phyloP scores from a whole-genome alignment of 176 grass and related monocot species.

The Aegilops longissima region DNA sequence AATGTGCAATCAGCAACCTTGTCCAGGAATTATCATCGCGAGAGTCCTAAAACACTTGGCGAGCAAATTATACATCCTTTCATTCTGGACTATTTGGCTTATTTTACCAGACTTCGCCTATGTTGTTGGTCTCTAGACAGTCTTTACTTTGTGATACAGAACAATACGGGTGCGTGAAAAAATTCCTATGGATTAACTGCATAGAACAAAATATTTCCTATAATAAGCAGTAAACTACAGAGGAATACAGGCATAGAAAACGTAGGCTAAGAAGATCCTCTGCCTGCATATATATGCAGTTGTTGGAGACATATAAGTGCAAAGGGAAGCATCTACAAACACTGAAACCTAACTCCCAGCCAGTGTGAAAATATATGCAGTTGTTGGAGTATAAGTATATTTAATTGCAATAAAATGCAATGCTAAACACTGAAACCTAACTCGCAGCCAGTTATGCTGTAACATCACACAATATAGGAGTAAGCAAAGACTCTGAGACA shows the following conservation, averaged over 20 bases:
- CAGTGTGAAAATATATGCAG: background rate
- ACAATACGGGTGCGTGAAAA: background rate
- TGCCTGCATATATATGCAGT: background rate
- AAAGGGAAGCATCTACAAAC: background rate
- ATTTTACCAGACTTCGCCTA: background rate
- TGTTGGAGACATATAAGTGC: background rate
- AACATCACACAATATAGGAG: background rate
- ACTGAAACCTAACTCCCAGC: background rate
- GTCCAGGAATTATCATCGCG: background rate
- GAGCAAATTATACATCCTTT: background rate
- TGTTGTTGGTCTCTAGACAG: background rate
- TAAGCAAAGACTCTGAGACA: background rate
- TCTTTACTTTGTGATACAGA: background rate
- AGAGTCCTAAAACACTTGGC: background rate
- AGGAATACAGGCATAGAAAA: background rate
- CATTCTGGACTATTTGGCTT: background rate
- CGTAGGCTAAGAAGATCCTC: background rate
- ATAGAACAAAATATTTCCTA: conserved; percentile 1
- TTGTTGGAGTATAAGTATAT: background rate
- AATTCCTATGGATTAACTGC: background rate
- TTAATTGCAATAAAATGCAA: background rate
- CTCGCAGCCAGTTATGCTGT: background rate
- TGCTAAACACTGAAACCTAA: background rate
- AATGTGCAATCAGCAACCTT: background rate
- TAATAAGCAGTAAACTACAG: background rate